Evolutionary conservation across 129 eudicot genomes (phyloP).

Genomic region (Pulicaria dysenterica): DNA sequence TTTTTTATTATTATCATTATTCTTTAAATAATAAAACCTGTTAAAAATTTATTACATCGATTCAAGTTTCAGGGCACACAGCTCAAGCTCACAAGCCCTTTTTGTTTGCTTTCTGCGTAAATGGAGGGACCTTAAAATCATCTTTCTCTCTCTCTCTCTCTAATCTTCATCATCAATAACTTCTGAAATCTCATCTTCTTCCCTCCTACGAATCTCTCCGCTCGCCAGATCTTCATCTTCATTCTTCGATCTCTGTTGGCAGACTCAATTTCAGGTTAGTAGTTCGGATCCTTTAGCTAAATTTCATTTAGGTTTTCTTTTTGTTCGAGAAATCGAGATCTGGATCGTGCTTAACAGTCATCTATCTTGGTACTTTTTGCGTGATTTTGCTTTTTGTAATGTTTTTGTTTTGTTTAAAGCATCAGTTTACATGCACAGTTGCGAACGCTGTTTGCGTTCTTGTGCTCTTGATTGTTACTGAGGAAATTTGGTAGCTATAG

Average conservation of each 20-base stretch:
- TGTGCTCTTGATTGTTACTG: conserved; percentile 6
- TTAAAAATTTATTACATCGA: background rate
- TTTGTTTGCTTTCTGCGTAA: conserved; percentile 22
- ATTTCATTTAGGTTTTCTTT: conserved; percentile 7
- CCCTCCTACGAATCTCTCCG: background rate
- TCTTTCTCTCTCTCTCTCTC: conserved; percentile 24
- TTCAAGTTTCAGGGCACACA: conserved; percentile 34
- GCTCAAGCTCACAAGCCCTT: conserved; percentile 27
- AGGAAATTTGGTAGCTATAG: background rate
- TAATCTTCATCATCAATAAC: conserved; percentile 6
- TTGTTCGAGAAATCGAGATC: conserved; percentile 26
- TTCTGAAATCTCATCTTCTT: background rate
- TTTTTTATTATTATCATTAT: too few species aligned
- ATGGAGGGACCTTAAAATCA: conserved; percentile 15
- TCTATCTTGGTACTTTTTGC: background rate
- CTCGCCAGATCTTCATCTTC: conserved; percentile 24
- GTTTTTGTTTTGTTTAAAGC: background rate
- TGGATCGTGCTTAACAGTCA: conserved; percentile 13
- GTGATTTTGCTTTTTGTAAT: background rate
- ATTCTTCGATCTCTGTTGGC: background rate
- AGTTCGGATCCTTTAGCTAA: conserved; percentile 1
- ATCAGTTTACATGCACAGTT: conserved; percentile 22
- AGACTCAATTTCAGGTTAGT: conserved; percentile 18
- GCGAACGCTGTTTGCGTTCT: conserved; percentile 5
- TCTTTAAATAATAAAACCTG: too few species aligned